Evolutionary conservation across 257 asterid genomes (phyloP).

Genomic region (Solanum dulcamara): DNA sequence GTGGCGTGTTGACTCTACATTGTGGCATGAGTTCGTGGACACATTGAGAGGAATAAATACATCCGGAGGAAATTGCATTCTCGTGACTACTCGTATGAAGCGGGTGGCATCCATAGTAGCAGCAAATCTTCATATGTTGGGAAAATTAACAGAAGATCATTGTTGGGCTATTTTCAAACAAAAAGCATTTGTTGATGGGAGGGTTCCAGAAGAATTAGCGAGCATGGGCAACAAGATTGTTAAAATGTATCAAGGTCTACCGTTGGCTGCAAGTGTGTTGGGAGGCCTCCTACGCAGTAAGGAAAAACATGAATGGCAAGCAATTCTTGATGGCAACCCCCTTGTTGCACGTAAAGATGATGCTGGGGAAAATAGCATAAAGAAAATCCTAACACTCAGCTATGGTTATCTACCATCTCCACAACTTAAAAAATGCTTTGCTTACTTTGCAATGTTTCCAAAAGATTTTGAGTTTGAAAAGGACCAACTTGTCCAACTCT

Average conservation of each 20-base stretch:
- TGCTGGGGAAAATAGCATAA: neutral
- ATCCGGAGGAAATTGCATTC: constrained; percentile 1
- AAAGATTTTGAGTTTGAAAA: constrained; percentile 6
- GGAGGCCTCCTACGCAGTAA: too few species aligned
- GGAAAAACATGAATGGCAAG: too few species aligned
- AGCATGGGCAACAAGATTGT: neutral
- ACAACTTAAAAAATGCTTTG: constrained; percentile 10
- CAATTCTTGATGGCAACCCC: too few species aligned
- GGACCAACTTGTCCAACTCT: constrained; percentile 2
- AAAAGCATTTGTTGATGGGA: neutral
- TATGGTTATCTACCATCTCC: constrained; percentile 10
- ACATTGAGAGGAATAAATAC: neutral
- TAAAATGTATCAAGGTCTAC: neutral
- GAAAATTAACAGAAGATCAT: neutral
- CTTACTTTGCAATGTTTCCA: constrained; percentile 9
- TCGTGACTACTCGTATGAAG: constrained; percentile 11
- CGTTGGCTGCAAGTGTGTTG: neutral
- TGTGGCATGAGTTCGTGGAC: constrained; percentile 1
- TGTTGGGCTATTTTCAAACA: neutral
- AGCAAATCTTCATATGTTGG: neutral
- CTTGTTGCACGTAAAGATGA: neutral
- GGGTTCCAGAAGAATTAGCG: neutral
- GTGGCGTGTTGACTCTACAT: neutral
- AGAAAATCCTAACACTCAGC: too few species aligned
- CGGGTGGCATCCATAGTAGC: neutral